Percentiles rank a stretch among this genome's conserved stretches.
Evolutionary conservation across 1,284 basidiomycete genomes (phyloP).

Genomic region (Sphaerobolus stellatus): DNA sequence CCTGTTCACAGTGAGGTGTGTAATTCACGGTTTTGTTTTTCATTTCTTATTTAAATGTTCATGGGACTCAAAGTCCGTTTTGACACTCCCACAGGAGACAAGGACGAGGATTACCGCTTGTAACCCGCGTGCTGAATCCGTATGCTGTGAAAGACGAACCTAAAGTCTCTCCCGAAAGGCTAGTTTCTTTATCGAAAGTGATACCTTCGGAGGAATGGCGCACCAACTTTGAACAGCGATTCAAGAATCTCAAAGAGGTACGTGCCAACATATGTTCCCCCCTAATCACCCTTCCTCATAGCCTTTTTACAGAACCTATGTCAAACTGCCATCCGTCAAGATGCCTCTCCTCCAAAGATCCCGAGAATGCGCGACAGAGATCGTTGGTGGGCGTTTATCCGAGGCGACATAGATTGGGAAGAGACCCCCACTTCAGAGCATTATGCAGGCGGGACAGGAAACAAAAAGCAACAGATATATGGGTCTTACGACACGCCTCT

Average conservation of each 20-base stretch:
- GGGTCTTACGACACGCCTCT: not conserved
- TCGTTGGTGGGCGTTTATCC: constrained; percentile 74
- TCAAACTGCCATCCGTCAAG: constrained; percentile 54
- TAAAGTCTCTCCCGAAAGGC: constrained; percentile 21
- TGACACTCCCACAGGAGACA: constrained; percentile 3
- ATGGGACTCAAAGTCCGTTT: constrained; percentile 6
- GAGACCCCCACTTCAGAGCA: constrained; percentile 50
- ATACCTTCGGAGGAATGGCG: constrained; percentile 70
- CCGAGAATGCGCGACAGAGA: constrained; percentile 71
- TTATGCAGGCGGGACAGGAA: constrained; percentile 27
- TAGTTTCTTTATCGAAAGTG: constrained; percentile 21
- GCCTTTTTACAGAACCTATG: constrained; percentile 51
- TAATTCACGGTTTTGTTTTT: not conserved
- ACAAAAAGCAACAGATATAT: constrained; percentile 13
- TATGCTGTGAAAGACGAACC: constrained; percentile 42
- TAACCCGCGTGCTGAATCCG: constrained; percentile 65
- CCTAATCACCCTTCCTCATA: not conserved
- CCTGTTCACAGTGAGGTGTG: constrained; percentile 74
- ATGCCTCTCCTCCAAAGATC: constrained; percentile 36
- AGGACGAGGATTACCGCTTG: constrained; percentile 46
- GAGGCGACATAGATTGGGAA: constrained; percentile 61
- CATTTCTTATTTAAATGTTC: not conserved
- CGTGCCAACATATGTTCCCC: too few species aligned
- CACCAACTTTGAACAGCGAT: constrained; percentile 50
- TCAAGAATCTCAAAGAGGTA: constrained; percentile 66